These are phyloP conservation scores for Asterionellopsis glacialis DNA, from an alignment of 108 stramenopile species.

Conservation along the genomic window DNA sequence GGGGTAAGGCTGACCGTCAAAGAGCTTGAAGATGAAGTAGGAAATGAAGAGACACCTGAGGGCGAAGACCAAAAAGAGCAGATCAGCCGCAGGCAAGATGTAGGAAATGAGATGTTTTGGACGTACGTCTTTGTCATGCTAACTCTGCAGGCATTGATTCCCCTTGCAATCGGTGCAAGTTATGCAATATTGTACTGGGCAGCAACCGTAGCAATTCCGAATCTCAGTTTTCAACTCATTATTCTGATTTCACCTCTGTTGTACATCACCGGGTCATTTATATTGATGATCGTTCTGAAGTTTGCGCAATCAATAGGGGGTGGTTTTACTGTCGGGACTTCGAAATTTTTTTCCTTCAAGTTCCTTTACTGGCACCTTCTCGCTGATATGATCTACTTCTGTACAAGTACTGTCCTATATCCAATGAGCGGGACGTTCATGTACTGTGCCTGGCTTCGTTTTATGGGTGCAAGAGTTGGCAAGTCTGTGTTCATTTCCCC, in stretches of 20 bases:
- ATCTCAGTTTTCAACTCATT: constrained; percentile 4
- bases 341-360: constrained; percentile 13
- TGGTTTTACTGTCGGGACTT: constrained; percentile 10
- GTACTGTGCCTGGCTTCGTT: constrained; percentile 11
- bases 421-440: constrained; percentile 10
- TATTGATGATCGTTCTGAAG: constrained; percentile 13
- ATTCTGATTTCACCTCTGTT: constrained; percentile 8
- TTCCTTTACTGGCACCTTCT: constrained; percentile 15
- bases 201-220: not conserved
- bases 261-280: constrained; percentile 12
- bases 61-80: not conserved
- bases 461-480: constrained; percentile 13
- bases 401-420: constrained; percentile 17
- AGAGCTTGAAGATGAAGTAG: not conserved
- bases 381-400: constrained; percentile 18
- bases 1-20: not conserved
- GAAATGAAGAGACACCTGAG: not conserved
- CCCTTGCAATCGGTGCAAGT: not conserved
- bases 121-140: constrained; percentile 12
- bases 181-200: constrained; percentile 5
- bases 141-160: constrained; percentile 8
- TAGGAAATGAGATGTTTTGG: constrained; percentile 10
- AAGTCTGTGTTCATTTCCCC: constrained; percentile 10
- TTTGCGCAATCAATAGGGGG: constrained; percentile 11
- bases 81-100: constrained; percentile 1